Evolutionary conservation across 768 basidiomycete genomes (phyloP).

Genomic region (Dictyophora rubrovolvata): DNA sequence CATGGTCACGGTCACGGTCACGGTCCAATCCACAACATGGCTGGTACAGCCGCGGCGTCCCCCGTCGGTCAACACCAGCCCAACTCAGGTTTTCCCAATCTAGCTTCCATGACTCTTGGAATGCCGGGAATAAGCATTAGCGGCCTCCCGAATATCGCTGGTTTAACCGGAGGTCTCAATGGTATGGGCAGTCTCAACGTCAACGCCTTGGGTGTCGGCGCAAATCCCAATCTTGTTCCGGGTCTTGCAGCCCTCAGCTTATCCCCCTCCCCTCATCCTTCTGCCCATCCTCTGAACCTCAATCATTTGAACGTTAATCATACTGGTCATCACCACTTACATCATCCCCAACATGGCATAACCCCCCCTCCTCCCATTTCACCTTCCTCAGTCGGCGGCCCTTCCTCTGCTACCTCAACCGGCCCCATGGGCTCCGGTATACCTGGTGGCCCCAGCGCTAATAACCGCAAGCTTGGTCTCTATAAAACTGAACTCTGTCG

Average conservation of each 20-base stretch:
- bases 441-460: slow-evolving; percentile 66
- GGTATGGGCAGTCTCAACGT: neutral
- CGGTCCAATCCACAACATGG: neutral
- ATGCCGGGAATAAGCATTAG: neutral
- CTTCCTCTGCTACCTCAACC: neutral
- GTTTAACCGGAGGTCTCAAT: no score
- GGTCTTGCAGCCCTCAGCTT: neutral
- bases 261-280: neutral
- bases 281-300: neutral
- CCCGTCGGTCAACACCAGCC: neutral
- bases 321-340: neutral
- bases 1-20: neutral
- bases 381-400: neutral
- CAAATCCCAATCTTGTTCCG: neutral
- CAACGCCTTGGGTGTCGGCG: neutral
- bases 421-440: neutral
- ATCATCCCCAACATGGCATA: neutral
- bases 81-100: neutral
- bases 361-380: no score
- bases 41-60: neutral
- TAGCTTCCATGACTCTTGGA: neutral
- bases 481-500: slow-evolving; percentile 88
- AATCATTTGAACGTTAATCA: neutral
- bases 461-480: slow-evolving; percentile 81
- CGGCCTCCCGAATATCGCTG: neutral